These are phyloP conservation scores for Iris macrosiphon DNA, from an alignment of 106 monocot species.

Conservation along the genomic window DNA sequence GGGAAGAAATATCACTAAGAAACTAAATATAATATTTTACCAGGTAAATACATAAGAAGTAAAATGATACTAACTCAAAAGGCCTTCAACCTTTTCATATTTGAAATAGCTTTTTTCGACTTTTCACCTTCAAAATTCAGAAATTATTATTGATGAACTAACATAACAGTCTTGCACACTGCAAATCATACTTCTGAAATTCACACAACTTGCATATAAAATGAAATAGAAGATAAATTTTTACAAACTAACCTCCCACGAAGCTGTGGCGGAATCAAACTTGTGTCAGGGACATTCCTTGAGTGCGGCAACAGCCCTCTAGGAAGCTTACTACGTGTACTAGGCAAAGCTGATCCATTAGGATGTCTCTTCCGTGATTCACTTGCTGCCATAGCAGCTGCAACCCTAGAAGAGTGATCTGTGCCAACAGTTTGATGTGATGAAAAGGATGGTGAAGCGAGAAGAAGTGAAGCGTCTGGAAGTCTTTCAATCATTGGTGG, in stretches of 20 bases:
- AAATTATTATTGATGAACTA: too few relatives aligned
- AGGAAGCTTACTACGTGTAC: slow-evolving; percentile 37
- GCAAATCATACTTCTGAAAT: too few relatives aligned
- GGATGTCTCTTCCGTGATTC: slow-evolving; percentile 60
- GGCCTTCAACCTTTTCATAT: too few relatives aligned
- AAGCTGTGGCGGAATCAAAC: slow-evolving; percentile 79
- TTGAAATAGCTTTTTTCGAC: too few relatives aligned
- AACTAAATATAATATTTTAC: too few relatives aligned
- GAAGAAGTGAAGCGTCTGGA: slow-evolving; percentile 65
- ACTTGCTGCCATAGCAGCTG: slow-evolving; percentile 27
- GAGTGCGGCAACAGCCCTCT: slow-evolving; percentile 29
- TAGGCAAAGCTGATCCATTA: slow-evolving; percentile 41
- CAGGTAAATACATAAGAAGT: too few relatives aligned
- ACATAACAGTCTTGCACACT: too few relatives aligned
- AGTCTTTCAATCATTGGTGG: slow-evolving; percentile 37
- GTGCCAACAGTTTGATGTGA: slow-evolving; percentile 13
- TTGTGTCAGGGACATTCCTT: slow-evolving; percentile 31
- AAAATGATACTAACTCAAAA: too few relatives aligned
- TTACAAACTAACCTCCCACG: slow-evolving; percentile 64
- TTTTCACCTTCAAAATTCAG: too few relatives aligned
- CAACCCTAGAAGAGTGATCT: slow-evolving; percentile 37
- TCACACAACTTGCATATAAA: not conserved
- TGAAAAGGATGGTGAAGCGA: slow-evolving; percentile 36
- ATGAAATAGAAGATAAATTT: not conserved
- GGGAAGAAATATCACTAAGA: too few relatives aligned